Conservation (phyloP, 2,329 filamentous ascomycete species). For the Cytospora schulzeri region DNA sequence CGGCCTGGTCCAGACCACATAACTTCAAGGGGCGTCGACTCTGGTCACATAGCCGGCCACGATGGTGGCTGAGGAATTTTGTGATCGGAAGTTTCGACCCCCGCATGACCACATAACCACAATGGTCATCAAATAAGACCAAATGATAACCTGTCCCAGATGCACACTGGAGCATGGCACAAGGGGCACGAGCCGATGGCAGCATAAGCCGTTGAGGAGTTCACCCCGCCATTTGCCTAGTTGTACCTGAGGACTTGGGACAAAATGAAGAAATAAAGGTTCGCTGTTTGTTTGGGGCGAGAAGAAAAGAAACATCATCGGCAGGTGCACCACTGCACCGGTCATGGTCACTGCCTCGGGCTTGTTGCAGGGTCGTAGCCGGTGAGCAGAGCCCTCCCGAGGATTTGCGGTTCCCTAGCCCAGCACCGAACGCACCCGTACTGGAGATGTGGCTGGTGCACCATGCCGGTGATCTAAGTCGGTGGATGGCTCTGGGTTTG, state of each 20-base stretch:
- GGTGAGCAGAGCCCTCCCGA: neutral
- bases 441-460: too few relatives aligned
- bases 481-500: neutral
- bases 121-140: neutral
- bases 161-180: neutral
- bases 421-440: too few relatives aligned
- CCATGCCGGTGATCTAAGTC: neutral
- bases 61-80: conserved; percentile 10
- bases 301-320: neutral
- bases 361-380: neutral
- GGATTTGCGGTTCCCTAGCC: neutral
- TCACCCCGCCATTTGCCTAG: neutral
- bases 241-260: too few relatives aligned
- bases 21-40: neutral
- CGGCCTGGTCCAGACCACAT: neutral
- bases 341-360: too few relatives aligned
- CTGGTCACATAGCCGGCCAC: conserved; percentile 18
- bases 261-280: too few relatives aligned
- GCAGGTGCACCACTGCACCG: neutral
- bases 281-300: too few relatives aligned
- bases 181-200: neutral
- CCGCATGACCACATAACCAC: neutral
- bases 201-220: neutral
- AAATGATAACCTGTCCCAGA: neutral
- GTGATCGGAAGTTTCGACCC: neutral